phyloP scores from a whole-genome alignment of 2,329 filamentous ascomycete species.

The Westerdykella sp. region DNA sequence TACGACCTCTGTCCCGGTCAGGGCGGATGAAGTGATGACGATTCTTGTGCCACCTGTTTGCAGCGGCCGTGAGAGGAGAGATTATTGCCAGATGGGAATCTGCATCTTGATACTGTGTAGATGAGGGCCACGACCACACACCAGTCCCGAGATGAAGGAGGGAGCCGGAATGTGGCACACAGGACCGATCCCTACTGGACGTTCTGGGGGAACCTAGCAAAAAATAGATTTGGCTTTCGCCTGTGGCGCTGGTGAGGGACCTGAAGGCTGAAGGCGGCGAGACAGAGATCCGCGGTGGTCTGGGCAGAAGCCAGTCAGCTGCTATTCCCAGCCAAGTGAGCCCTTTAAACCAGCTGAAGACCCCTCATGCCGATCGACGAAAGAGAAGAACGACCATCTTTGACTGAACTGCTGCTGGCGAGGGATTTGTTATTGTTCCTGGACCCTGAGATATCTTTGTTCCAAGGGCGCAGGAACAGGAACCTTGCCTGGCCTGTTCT shows the following conservation, averaged over 20 bases:
- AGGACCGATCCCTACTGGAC: background rate
- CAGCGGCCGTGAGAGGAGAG: slow-evolving; percentile 4
- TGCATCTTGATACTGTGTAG: background rate
- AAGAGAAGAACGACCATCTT: no score
- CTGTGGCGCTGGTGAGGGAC: slow-evolving; percentile 3
- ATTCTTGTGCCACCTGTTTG: slow-evolving; percentile 9
- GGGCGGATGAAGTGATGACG: slow-evolving; percentile 5
- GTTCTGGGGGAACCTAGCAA: slow-evolving; percentile 2
- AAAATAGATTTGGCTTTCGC: slow-evolving; percentile 10
- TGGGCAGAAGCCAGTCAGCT: slow-evolving; percentile 1
- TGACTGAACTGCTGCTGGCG: background rate
- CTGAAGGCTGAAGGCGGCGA: background rate
- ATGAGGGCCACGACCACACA: background rate
- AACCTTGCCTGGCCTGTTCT: slow-evolving; percentile 8
- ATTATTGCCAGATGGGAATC: slow-evolving; percentile 2
- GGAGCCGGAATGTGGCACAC: background rate
- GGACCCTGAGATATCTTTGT: background rate
- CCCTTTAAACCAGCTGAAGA: background rate
- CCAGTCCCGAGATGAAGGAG: slow-evolving; percentile 6
- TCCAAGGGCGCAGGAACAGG: background rate
- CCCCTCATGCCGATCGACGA: background rate
- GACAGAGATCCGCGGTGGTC: background rate
- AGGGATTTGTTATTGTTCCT: background rate
- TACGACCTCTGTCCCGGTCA: background rate
- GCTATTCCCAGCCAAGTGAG: background rate